Evolutionary conservation across 306 rosid genomes (phyloP).

Genomic region (Cucurbita maxima): DNA sequence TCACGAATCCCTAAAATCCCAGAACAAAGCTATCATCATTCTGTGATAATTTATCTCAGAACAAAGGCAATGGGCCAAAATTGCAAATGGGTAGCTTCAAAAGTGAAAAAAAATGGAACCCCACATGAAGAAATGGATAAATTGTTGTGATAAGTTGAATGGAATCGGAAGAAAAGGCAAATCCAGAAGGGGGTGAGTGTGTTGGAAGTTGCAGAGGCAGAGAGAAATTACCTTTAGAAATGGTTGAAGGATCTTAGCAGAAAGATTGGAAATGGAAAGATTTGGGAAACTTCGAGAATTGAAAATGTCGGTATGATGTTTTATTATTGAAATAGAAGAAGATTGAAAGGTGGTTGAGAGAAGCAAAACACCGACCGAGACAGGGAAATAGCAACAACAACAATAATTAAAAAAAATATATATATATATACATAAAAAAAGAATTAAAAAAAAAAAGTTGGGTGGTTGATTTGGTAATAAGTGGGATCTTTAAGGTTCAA

Average conservation of each 20-base stretch:
- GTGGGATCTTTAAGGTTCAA: neutral
- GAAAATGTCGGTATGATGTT: neutral
- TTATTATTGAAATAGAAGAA: neutral
- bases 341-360: conserved; percentile 6
- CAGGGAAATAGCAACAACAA: neutral
- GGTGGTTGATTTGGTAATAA: neutral
- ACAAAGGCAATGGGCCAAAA: neutral
- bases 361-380: neutral
- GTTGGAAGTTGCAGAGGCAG: conserved; percentile 3
- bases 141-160: neutral
- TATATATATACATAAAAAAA: neutral
- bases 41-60: neutral
- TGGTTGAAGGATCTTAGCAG: neutral
- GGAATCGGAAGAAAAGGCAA: neutral
- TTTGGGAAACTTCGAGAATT: neutral
- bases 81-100: neutral
- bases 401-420: too few relatives aligned
- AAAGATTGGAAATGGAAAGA: neutral
- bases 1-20: neutral
- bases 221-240: neutral
- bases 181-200: neutral
- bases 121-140: neutral
- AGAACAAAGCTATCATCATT: neutral
- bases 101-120: neutral
- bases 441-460: neutral